Conservation (phyloP, 169 alveolate species). For the Toxoplasma gondii region DNA sequence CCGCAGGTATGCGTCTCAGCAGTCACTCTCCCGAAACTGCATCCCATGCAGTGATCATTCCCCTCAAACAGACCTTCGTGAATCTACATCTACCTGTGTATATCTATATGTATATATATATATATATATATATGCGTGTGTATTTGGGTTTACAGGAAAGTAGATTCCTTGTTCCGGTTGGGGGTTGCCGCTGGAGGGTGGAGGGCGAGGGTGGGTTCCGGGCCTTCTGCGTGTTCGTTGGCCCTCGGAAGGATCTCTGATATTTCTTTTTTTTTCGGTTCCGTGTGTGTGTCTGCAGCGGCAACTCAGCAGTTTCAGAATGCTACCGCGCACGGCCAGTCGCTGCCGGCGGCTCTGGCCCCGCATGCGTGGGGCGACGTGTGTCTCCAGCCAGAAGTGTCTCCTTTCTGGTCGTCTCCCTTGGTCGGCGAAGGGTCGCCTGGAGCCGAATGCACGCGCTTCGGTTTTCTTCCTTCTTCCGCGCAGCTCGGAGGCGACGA, state of each 20-base stretch:
- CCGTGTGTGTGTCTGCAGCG: neutral
- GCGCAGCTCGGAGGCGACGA: neutral
- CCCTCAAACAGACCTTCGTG: too few relatives aligned
- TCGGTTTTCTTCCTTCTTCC: too few relatives aligned
- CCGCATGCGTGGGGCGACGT: neutral
- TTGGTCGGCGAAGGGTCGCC: too few relatives aligned
- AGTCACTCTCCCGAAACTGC: too few relatives aligned
- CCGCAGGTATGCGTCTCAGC: slow-evolving; percentile 7
- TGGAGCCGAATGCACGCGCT: too few relatives aligned
- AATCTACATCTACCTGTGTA: too few relatives aligned
- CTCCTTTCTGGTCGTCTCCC: neutral
- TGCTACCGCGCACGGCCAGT: neutral
- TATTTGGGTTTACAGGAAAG: neutral
- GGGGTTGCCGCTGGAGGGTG: too few relatives aligned
- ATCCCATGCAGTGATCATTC: too few relatives aligned
- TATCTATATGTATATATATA: neutral
- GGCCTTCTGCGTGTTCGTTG: too few relatives aligned
- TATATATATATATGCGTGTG: neutral
- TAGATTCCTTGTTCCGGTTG: too few relatives aligned
- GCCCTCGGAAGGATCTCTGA: too few relatives aligned
- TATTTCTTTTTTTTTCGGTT: neutral
- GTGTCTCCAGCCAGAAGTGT: neutral
- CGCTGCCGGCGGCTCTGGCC: neutral
- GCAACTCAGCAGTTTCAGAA: slow-evolving; percentile 26
- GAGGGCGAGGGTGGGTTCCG: too few relatives aligned